Percentiles rank a stretch among this genome's conserved stretches.
These are phyloP conservation scores for Lactarius tabidus DNA, from an alignment of 768 basidiomycete genomes.

Conservation along the genomic window DNA sequence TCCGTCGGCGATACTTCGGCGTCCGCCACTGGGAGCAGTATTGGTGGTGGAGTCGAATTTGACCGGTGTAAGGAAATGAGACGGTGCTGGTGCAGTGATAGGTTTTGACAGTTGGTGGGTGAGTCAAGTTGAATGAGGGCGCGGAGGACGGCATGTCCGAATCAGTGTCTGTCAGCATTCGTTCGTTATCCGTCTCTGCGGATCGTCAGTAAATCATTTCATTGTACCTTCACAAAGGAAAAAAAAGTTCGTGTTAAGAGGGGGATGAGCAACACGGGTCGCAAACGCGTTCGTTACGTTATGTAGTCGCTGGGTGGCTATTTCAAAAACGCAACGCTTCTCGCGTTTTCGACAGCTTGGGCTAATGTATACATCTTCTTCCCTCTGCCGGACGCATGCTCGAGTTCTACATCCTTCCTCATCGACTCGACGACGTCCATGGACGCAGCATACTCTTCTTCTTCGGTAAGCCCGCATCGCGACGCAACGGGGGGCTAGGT, in stretches of 20 bases:
- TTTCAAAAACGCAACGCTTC: slow-evolving; percentile 37
- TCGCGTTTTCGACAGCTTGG: slow-evolving; percentile 32
- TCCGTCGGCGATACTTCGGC: no score
- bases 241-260: slow-evolving; percentile 33
- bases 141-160: slow-evolving; percentile 27
- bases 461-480: slow-evolving; percentile 47
- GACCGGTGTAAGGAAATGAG: not conserved
- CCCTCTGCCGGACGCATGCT: slow-evolving; percentile 42
- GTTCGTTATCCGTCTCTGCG: slow-evolving; percentile 10
- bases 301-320: no score
- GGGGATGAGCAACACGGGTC: slow-evolving; percentile 32
- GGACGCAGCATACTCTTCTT: slow-evolving; percentile 37
- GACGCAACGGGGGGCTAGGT: slow-evolving; percentile 59
- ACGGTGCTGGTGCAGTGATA: slow-evolving; percentile 39
- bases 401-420: slow-evolving; percentile 36
- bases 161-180: slow-evolving; percentile 17
- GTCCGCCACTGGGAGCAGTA: no score
- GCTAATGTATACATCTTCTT: slow-evolving; percentile 46
- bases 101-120: slow-evolving; percentile 42
- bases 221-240: not conserved
- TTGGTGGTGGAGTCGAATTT: no score
- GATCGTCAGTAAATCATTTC: slow-evolving; percentile 27
- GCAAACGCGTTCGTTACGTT: slow-evolving; percentile 38
- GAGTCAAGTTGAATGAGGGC: slow-evolving; percentile 33
- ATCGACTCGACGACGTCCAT: slow-evolving; percentile 33